Percentiles rank a stretch among this genome's conserved stretches.
Conservation (phyloP, 176 grass and related monocot genomes). For the Musa schizocarpa region DNA sequence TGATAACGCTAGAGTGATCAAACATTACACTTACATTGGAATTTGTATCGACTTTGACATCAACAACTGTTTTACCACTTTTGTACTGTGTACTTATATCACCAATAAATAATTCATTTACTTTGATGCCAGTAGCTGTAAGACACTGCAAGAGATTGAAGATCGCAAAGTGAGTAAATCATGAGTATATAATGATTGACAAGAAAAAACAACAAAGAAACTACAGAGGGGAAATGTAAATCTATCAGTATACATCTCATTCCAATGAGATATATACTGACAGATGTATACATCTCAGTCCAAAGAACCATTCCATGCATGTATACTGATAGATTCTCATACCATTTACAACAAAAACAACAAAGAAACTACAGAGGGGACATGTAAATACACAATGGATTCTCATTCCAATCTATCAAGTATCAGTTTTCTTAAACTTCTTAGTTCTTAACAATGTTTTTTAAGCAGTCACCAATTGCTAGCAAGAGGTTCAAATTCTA, state of each 20-base stretch:
- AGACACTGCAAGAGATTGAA: constrained; percentile 31
- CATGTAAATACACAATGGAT: no score
- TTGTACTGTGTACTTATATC: constrained; percentile 59
- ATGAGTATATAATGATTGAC: not conserved
- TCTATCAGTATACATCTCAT: no score
- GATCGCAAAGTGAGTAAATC: not conserved
- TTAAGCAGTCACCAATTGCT: no score
- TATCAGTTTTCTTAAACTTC: no score
- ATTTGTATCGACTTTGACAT: constrained; percentile 70
- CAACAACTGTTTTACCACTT: constrained; percentile 55
- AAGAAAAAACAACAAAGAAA: not conserved
- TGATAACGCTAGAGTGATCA: not conserved
- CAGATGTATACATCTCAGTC: no score
- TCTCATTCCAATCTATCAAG: no score
- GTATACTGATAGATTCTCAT: no score
- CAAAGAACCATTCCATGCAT: no score
- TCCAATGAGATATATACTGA: no score
- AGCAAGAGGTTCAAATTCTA: no score
- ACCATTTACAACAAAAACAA: not conserved
- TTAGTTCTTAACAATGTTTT: no score
- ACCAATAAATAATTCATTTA: constrained; percentile 68
- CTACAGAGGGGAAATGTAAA: not conserved
- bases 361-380: not conserved
- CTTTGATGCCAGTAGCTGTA: constrained; percentile 57
- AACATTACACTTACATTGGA: constrained; percentile 36